Conservation (phyloP, 1,139 yeast genomes). For the Yamadazyma dushanensis region DNA sequence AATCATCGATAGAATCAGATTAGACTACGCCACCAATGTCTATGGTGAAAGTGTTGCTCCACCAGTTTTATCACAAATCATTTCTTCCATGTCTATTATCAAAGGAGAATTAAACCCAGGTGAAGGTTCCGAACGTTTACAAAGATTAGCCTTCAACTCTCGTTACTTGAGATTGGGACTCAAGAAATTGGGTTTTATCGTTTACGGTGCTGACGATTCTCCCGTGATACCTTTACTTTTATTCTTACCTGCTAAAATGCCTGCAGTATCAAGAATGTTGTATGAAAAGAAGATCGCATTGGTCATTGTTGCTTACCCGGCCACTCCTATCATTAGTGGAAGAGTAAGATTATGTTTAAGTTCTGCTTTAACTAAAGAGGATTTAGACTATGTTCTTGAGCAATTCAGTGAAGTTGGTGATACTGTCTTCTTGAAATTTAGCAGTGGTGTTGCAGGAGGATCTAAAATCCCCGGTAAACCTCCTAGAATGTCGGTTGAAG, state of each 20-base stretch:
- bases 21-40: constrained; percentile 69
- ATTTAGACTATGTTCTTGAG: constrained; percentile 76
- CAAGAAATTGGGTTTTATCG: constrained; percentile 89
- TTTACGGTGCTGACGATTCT: constrained; percentile 93
- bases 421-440: constrained; percentile 67
- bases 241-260: constrained; percentile 92
- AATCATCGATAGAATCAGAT: constrained; percentile 71
- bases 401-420: constrained; percentile 83
- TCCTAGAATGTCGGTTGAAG: constrained; percentile 78
- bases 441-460: constrained; percentile 77
- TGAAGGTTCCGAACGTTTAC: constrained; percentile 87
- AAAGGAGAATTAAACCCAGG: constrained; percentile 85
- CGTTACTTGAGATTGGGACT: constrained; percentile 89
- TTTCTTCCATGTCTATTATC: constrained; percentile 75
- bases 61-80: constrained; percentile 86
- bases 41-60: constrained; percentile 89
- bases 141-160: constrained; percentile 93
- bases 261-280: constrained; percentile 83
- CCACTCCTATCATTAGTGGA: constrained; percentile 88
- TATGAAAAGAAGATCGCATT: constrained; percentile 82
- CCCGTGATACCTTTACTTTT: constrained; percentile 91
- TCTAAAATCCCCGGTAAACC: constrained; percentile 53
- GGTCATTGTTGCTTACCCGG: constrained; percentile 97
- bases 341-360: constrained; percentile 93
- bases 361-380: constrained; percentile 89